These are phyloP conservation scores for Phtheirospermum japonicum DNA, from an alignment of 257 asterid genomes.

Conservation along the genomic window DNA sequence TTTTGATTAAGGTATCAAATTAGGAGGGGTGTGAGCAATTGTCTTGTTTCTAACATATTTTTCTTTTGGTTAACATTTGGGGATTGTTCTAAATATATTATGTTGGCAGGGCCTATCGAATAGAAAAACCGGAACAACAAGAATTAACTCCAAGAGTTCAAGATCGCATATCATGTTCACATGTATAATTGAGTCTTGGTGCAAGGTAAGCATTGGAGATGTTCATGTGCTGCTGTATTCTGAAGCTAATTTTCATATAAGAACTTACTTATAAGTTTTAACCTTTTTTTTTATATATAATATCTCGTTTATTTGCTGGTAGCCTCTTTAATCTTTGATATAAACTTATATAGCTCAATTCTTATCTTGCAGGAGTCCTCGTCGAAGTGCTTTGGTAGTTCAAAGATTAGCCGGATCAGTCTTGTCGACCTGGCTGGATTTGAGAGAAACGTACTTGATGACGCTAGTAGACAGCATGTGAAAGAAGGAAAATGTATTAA, in stretches of 20 bases:
- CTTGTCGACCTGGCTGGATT: constrained; percentile 92
- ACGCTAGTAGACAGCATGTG: constrained; percentile 60
- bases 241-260: no score
- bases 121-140: constrained; percentile 84
- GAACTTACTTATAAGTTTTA: no score
- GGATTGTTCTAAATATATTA: not conserved
- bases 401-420: constrained; percentile 85
- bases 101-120: constrained; percentile 79
- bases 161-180: constrained; percentile 90
- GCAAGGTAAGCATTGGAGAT: constrained; percentile 56
- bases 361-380: constrained; percentile 65
- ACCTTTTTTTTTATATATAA: no score
- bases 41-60: not conserved
- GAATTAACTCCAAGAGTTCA: constrained; percentile 90
- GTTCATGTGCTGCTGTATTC: no score
- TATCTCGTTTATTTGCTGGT: constrained; percentile 2
- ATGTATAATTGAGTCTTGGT: constrained; percentile 90
- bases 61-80: not conserved
- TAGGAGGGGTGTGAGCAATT: constrained; percentile 13
- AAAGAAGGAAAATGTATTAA: constrained; percentile 82
- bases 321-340: not conserved
- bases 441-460: constrained; percentile 64
- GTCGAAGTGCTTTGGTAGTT: constrained; percentile 87
- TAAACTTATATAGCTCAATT: not conserved
- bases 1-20: constrained; percentile 67